Evolutionary conservation across 345 rosid species (phyloP).

Genomic region (Trapa incisa): DNA sequence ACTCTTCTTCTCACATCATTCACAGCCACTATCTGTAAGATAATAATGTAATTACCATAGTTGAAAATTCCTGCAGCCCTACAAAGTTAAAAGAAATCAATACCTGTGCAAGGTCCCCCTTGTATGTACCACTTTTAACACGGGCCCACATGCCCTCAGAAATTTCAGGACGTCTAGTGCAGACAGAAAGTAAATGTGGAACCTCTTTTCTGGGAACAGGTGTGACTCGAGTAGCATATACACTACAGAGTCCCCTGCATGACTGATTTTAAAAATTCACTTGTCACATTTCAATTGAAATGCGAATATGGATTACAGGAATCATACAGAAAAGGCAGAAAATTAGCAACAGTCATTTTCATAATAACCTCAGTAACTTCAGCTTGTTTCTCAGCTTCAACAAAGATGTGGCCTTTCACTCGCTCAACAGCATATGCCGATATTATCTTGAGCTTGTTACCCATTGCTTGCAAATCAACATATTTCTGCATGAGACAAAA

Average conservation of each 20-base stretch:
- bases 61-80: constrained; percentile 5
- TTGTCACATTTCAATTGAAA: neutral
- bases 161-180: constrained; percentile 33
- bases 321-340: neutral
- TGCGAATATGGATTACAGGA: neutral
- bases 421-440: constrained; percentile 72
- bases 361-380: constrained; percentile 60
- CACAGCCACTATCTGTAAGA: constrained; percentile 71
- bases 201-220: constrained; percentile 55
- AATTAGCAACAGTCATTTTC: neutral
- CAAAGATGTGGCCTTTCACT: constrained; percentile 59
- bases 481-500: constrained; percentile 95
- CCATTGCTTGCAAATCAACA: constrained; percentile 56
- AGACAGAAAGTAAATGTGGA: constrained; percentile 44
- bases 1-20: constrained; percentile 49
- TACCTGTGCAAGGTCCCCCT: constrained; percentile 94
- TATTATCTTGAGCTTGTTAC: constrained; percentile 44
- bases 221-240: constrained; percentile 50
- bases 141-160: constrained; percentile 77
- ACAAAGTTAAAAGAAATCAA: neutral
- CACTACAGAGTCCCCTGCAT: constrained; percentile 51
- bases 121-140: constrained; percentile 78
- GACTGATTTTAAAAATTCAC: constrained; percentile 35
- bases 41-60: constrained; percentile 1
- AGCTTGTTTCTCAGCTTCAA: constrained; percentile 66